Percentiles rank a stretch among this genome's conserved stretches.
Conservation (phyloP, 192 early-diverging fungal species). For the Rhizophlyctis rosea region DNA sequence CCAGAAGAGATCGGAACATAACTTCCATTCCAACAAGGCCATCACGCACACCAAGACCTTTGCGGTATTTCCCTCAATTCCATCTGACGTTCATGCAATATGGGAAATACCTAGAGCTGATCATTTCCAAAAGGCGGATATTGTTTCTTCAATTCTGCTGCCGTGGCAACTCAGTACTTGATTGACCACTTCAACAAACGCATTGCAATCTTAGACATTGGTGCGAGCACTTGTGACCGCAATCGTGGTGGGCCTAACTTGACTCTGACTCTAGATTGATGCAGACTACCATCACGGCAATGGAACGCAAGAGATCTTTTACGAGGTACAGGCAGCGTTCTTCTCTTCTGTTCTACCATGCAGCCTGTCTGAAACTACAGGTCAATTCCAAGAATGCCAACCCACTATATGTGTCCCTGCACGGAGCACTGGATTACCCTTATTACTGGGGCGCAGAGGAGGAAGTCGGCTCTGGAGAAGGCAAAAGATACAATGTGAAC, state of each 20-base stretch:
- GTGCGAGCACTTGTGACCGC: conserved; percentile 64
- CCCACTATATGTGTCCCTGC: conserved; percentile 63
- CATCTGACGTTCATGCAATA: too few species aligned
- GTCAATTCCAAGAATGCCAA: conserved; percentile 36
- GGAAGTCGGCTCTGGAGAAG: conserved; percentile 59
- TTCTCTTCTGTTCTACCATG: background rate
- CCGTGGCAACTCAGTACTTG: conserved; percentile 70
- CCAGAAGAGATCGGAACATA: background rate
- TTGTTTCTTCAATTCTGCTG: conserved; percentile 86
- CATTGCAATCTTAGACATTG: conserved; percentile 84
- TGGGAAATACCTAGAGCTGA: conserved; percentile 28
- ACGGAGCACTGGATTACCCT: conserved; percentile 59
- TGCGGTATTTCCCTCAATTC: conserved; percentile 20
- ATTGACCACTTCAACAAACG: conserved; percentile 43
- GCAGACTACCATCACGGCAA: conserved; percentile 37
- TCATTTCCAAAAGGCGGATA: conserved; percentile 60
- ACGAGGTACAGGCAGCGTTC: too few species aligned
- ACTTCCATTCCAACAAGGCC: conserved; percentile 38
- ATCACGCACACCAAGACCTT: conserved; percentile 44
- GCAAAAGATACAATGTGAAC: conserved; percentile 67
- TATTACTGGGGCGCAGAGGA: conserved; percentile 56
- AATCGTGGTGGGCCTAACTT: conserved; percentile 40
- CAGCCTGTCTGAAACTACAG: background rate
- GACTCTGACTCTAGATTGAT: background rate
- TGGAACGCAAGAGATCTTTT: conserved; percentile 39